A percentile compares a stretch with the other conserved stretches of the same genome.
Conservation (phyloP, 192 early-diverging fungal species). For the Umbelopsis vinacea region DNA sequence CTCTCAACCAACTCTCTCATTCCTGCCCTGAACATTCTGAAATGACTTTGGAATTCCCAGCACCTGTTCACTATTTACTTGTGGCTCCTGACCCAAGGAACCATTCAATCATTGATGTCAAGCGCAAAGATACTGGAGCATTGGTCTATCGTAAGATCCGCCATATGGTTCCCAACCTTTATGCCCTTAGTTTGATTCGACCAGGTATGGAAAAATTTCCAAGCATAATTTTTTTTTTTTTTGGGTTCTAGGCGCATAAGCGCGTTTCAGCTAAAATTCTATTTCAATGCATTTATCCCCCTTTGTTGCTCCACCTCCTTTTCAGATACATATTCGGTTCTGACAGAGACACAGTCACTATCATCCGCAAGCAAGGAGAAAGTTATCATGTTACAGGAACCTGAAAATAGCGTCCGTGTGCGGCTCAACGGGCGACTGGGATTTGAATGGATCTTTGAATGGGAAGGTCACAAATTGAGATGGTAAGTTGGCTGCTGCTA, state of each 20-base stretch:
- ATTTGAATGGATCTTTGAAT: slow-evolving; percentile 33
- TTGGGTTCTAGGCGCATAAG: neutral
- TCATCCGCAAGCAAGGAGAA: slow-evolving; percentile 6
- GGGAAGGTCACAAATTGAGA: slow-evolving; percentile 22
- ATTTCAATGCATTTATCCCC: no score
- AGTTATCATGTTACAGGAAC: slow-evolving; percentile 20
- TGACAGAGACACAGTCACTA: slow-evolving; percentile 30
- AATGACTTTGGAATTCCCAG: slow-evolving; percentile 8
- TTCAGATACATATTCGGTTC: slow-evolving; percentile 22
- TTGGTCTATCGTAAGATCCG: slow-evolving; percentile 23
- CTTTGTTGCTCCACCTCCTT: neutral
- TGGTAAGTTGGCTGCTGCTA: slow-evolving; percentile 23
- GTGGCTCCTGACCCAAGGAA: slow-evolving; percentile 17
- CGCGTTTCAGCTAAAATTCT: no score
- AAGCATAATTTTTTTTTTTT: neutral
- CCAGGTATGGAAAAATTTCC: slow-evolving; percentile 17
- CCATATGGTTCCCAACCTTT: slow-evolving; percentile 25
- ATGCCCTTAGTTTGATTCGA: slow-evolving; percentile 22
- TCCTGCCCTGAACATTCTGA: slow-evolving; percentile 6
- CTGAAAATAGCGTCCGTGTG: neutral
- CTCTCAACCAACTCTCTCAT: neutral
- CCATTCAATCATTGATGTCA: slow-evolving; percentile 25
- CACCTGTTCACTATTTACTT: slow-evolving; percentile 3
- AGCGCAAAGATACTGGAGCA: slow-evolving; percentile 22
- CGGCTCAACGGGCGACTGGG: slow-evolving; percentile 10